phyloP scores from a whole-genome alignment of 768 basidiomycete genomes.

The Termitomyces sp. region DNA sequence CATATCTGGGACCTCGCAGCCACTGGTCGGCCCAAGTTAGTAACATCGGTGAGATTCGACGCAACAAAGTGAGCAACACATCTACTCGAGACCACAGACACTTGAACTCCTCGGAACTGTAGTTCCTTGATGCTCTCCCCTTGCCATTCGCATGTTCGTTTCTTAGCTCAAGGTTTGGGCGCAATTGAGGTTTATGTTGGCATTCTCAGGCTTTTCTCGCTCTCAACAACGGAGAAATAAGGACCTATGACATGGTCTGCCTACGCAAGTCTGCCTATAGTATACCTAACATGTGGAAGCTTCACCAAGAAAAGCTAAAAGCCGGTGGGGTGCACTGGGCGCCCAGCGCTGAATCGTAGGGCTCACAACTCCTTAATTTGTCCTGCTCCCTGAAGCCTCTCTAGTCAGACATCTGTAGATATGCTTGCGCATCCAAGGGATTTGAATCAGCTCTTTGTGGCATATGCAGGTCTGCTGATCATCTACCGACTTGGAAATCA shows the following conservation, averaged over 20 bases:
- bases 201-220: conserved; percentile 39
- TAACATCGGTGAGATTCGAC: conserved; percentile 44
- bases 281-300: conserved; percentile 72
- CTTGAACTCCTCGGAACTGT: background rate
- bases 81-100: background rate
- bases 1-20: conserved; percentile 56
- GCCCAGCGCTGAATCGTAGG: conserved; percentile 28
- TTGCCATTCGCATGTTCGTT: conserved; percentile 64
- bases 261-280: conserved; percentile 58
- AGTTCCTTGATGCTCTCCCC: conserved; percentile 63
- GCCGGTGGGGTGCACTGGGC: conserved; percentile 33
- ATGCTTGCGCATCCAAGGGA: conserved; percentile 66
- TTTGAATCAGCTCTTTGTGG: conserved; percentile 65
- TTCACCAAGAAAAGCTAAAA: conserved; percentile 55
- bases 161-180: conserved; percentile 1
- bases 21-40: conserved; percentile 46
- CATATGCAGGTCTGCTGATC: conserved; percentile 56
- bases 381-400: background rate
- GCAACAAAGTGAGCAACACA: conserved; percentile 34
- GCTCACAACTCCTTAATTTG: background rate
- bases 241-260: conserved; percentile 73
- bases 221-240: conserved; percentile 50
- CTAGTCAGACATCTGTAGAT: conserved; percentile 51
- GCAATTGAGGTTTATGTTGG: conserved; percentile 12
- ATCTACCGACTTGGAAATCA: background rate